A percentile compares a stretch with the other conserved stretches of the same genome.
phyloP scores from a whole-genome alignment of 1,284 basidiomycete genomes.

The Apiotrichum laibachii region DNA sequence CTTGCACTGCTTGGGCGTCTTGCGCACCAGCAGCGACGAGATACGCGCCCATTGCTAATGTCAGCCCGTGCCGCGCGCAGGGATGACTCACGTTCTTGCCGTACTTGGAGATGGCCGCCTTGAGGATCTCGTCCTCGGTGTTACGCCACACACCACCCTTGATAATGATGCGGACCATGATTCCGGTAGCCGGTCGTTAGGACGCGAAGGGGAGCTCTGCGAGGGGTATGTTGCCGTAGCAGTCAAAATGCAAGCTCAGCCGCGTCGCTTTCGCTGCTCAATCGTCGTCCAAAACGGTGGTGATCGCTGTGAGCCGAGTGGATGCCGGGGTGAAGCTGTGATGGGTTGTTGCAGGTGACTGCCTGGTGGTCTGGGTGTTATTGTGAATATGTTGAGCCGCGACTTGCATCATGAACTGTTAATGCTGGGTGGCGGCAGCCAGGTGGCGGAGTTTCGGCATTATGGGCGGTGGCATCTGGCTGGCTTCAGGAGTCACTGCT shows the following conservation, averaged over 20 bases:
- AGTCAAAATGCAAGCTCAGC: background rate
- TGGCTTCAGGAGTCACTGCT: background rate
- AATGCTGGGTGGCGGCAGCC: background rate
- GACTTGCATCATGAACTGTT: background rate
- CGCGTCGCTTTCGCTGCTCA: background rate
- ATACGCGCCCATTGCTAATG: constrained; percentile 79
- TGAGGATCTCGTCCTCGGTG: constrained; percentile 87
- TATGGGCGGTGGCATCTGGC: background rate
- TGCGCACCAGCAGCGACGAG: constrained; percentile 93
- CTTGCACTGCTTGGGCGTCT: constrained; percentile 99
- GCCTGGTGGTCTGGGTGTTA: background rate
- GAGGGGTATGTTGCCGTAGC: too few relatives aligned
- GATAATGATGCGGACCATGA: constrained; percentile 77
- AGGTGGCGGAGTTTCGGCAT: background rate
- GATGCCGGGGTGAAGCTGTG: too few relatives aligned
- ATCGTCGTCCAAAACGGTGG: background rate
- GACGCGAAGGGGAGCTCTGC: too few relatives aligned
- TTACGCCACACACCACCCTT: constrained; percentile 71
- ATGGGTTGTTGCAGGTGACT: too few relatives aligned
- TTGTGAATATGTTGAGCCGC: background rate
- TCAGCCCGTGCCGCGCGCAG: background rate
- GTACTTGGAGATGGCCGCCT: constrained; percentile 96
- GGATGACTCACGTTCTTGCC: constrained; percentile 74
- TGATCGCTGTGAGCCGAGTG: background rate
- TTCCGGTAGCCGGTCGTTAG: background rate